Evolutionary conservation across 441 rosid species (phyloP).

Genomic region (Omphalea diandra): DNA sequence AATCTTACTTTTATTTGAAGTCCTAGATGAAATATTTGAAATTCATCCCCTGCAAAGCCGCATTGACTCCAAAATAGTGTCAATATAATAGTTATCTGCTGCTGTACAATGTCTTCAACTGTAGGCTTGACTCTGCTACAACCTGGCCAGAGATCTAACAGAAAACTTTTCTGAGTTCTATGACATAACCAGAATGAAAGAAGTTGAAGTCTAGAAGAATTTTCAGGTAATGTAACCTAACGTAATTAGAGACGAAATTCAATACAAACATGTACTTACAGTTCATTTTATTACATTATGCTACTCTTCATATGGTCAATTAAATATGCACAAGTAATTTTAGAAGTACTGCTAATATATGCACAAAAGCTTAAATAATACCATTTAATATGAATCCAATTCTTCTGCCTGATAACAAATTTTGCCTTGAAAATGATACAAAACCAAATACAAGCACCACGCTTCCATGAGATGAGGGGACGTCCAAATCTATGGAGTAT

Average conservation of each 20-base stretch:
- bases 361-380: neutral
- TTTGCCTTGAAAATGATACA: neutral
- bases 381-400: neutral
- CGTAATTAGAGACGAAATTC: no score
- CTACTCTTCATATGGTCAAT: no score
- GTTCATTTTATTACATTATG: no score
- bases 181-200: no score
- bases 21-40: slow-evolving; percentile 4
- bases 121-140: slow-evolving; percentile 16
- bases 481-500: neutral
- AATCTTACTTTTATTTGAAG: slow-evolving; percentile 22
- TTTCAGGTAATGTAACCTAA: no score
- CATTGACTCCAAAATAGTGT: slow-evolving; percentile 24
- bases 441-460: neutral
- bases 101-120: slow-evolving; percentile 19
- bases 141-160: slow-evolving; percentile 21
- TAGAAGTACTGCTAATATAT: neutral
- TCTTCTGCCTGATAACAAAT: neutral
- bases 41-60: slow-evolving; percentile 19
- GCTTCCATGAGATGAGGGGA: neutral
- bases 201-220: no score
- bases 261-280: no score
- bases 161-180: slow-evolving; percentile 3
- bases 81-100: slow-evolving; percentile 7
- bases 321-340: no score